Evolutionary conservation across 2,329 filamentous ascomycete genomes (phyloP), one percentile per base, ranked within the genome.

Genomic region (Raffaelea arxii): DNA sequence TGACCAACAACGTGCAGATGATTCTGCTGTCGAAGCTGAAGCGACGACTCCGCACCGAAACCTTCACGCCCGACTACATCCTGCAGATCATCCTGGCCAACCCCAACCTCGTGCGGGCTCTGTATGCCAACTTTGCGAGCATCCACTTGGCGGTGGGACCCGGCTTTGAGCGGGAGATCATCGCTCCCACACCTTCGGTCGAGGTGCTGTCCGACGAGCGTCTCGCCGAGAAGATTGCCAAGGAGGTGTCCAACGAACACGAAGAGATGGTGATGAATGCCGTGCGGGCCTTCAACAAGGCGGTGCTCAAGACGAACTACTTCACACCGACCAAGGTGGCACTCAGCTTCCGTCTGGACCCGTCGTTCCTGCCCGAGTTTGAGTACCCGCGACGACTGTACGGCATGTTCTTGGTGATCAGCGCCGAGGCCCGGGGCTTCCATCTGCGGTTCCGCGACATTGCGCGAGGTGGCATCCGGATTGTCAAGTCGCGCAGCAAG

Each of bases 381-480:
- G 92, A 98, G 66, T 98, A 98, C 65, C 86, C 92, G 39, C 87
- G 91, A 64, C 87, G 83, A 6, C 74, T 98, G 9, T 98, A 92
- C 58, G 92, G 92, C 54, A 98, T 98, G 92, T 98, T 98, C 75
- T 75, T 98, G 44, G 86, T 98, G 54, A 96, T 98, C 65, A 89
- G 88, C 58, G 91, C 92, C 11, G 92, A 98, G 67, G 94, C 94
- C 59, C 83, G 92, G 54, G 92, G 92, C 30, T 98, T 98, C 74
- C 92, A 98, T 65, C 78, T 98, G 16, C 87, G 92, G 38, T 98
- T 98, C 80, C 82, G 91, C 58, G 92, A 98, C 59, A 95, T 98
- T 59, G 85, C 92, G 44, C 87, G 92, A 61, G 92, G 92, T 55
- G 92, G 92, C 65, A 98, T 98, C 58, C 88, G 92, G 54, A 98